A percentile compares a stretch with the other conserved stretches of the same genome.
These are phyloP conservation scores for Mucor circinelloides DNA, from an alignment of 371 early-diverging fungal species.

Conservation along the genomic window DNA sequence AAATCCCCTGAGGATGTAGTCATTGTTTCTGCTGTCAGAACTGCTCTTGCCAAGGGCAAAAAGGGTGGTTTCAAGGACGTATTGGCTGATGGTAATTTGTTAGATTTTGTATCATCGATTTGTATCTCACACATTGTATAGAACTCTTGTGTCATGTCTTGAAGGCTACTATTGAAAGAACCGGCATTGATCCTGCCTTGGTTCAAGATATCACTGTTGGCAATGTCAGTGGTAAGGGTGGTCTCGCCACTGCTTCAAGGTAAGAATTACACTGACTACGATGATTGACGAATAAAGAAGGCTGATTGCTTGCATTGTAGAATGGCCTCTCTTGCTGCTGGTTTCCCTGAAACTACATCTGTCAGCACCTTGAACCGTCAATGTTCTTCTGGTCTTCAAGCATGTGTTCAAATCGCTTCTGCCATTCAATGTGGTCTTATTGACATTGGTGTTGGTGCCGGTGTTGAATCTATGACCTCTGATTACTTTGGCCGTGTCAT, in stretches of 20 bases:
- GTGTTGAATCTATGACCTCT: constrained; percentile 97
- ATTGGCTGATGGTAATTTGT: constrained; percentile 62
- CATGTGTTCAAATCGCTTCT: constrained; percentile 87
- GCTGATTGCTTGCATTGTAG: neutral
- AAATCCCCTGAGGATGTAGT: constrained; percentile 88
- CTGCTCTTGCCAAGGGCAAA: constrained; percentile 89
- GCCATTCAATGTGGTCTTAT: constrained; percentile 93
- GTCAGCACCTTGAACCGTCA: constrained; percentile 95
- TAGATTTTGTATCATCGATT: neutral
- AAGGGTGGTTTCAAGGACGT: constrained; percentile 96
- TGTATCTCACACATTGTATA: neutral
- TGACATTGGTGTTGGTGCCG: constrained; percentile 96
- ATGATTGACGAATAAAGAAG: neutral
- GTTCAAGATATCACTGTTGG: constrained; percentile 97
- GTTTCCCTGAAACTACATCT: constrained; percentile 87
- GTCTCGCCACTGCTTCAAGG: constrained; percentile 84
- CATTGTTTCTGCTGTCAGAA: constrained; percentile 87
- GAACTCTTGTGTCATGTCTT: constrained; percentile 87
- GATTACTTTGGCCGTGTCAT: constrained; percentile 75
- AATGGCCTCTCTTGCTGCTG: constrained; percentile 96
- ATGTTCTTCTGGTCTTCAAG: constrained; percentile 97
- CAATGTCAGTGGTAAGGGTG: constrained; percentile 91
- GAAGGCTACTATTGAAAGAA: constrained; percentile 78
- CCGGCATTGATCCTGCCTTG: constrained; percentile 85
- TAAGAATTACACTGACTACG: neutral